Evolutionary conservation across 805 yeast species (phyloP).

Genomic region (Allodekkera sacchari): DNA sequence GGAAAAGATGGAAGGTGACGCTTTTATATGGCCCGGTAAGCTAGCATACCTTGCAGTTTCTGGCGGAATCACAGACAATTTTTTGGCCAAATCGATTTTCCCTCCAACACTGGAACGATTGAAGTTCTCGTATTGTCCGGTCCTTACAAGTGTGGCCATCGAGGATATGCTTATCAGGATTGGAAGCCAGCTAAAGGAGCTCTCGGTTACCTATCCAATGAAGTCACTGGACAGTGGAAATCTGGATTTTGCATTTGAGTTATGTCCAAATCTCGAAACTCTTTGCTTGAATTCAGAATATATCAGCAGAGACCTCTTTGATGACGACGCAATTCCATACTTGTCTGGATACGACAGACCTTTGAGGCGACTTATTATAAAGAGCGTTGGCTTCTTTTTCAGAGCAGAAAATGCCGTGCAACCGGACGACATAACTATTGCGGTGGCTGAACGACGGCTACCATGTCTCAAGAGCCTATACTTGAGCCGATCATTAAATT

Average conservation of each 20-base stretch:
- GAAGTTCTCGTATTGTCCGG: constrained; percentile 85
- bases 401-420: constrained; percentile 74
- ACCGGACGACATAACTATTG: constrained; percentile 84
- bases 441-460: constrained; percentile 68
- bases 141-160: constrained; percentile 56
- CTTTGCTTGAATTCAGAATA: constrained; percentile 78
- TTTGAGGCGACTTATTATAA: constrained; percentile 56
- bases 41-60: constrained; percentile 66
- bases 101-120: constrained; percentile 64
- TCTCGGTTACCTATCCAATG: constrained; percentile 81
- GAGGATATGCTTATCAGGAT: constrained; percentile 50
- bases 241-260: constrained; percentile 61
- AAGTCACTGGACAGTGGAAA: constrained; percentile 65
- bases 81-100: constrained; percentile 59
- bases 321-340: constrained; percentile 34
- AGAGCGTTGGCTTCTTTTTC: constrained; percentile 82
- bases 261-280: constrained; percentile 64
- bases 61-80: constrained; percentile 85
- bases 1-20: constrained; percentile 31
- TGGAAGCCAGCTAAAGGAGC: constrained; percentile 55
- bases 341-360: constrained; percentile 30
- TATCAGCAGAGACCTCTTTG: constrained; percentile 41
- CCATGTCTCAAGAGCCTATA: constrained; percentile 58
- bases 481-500: constrained; percentile 72
- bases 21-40: constrained; percentile 75